phyloP scores from a whole-genome alignment of 1,284 basidiomycete species.

The Pseudozyma sp. region DNA sequence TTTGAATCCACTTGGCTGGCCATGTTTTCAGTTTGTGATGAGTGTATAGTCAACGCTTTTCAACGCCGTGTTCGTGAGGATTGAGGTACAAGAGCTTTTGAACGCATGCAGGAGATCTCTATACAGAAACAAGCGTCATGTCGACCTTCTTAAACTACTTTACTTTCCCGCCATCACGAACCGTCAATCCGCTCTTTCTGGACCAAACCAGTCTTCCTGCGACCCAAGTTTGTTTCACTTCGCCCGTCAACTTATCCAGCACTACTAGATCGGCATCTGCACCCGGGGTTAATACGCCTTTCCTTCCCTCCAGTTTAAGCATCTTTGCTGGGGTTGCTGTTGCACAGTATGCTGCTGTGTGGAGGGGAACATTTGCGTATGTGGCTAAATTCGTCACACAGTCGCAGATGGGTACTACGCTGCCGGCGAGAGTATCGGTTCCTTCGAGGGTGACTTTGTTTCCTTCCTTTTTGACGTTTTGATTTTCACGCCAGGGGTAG shows the following conservation, averaged over 20 bases:
- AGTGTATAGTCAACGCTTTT: too few species aligned
- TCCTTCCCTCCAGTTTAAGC: conserved; percentile 79
- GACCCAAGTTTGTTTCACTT: conserved; percentile 83
- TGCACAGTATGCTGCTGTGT: conserved; percentile 84
- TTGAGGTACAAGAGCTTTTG: background rate
- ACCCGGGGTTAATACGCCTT: conserved; percentile 82
- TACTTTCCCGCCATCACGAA: background rate
- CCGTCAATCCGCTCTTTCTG: background rate
- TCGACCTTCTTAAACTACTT: too few species aligned
- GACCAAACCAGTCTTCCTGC: conserved; percentile 72
- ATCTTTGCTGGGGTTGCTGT: conserved; percentile 85
- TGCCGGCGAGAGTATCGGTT: conserved; percentile 84
- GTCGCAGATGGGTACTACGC: conserved; percentile 78
- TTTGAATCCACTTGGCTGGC: too few species aligned
- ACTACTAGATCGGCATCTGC: conserved; percentile 83
- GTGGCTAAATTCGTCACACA: conserved; percentile 84
- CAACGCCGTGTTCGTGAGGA: background rate
- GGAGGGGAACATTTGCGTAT: conserved; percentile 84
- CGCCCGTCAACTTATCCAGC: conserved; percentile 77
- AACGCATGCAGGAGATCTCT: background rate
- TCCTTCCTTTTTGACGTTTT: conserved; percentile 82
- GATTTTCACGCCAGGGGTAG: conserved; percentile 86
- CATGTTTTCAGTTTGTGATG: too few species aligned
- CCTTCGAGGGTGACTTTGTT: conserved; percentile 84
- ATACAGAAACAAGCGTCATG: too few species aligned